Evolutionary conservation across 805 yeast species (phyloP).

Genomic region (Kodamaea kakaduensis): DNA sequence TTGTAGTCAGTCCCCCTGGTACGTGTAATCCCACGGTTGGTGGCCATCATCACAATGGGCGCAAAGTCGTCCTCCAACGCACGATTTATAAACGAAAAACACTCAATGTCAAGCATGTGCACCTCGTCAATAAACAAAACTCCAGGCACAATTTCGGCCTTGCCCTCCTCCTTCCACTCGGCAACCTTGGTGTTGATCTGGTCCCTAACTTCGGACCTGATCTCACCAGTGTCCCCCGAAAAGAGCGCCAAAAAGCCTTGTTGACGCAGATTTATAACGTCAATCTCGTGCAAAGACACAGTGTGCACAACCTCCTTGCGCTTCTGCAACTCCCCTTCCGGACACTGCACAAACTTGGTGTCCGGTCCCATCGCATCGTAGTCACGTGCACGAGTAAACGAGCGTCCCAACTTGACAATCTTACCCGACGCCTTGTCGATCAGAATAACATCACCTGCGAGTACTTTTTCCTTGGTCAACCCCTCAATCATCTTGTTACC

Average conservation of each 20-base stretch:
- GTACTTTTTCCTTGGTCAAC: conserved; percentile 86
- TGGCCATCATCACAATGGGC: conserved; percentile 97
- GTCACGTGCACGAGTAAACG: conserved; percentile 93
- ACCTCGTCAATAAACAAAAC: conserved; percentile 97
- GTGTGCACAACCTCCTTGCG: conserved; percentile 95
- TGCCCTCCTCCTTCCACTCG: conserved; percentile 98
- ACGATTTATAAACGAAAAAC: conserved; percentile 90
- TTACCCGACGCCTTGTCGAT: conserved; percentile 95
- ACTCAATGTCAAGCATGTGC: conserved; percentile 96
- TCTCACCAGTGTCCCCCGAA: conserved; percentile 97
- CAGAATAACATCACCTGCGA: conserved; percentile 95
- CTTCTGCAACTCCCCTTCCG: conserved; percentile 97
- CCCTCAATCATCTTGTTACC: conserved; percentile 95
- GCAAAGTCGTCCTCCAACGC: conserved; percentile 96
- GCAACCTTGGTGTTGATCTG: conserved; percentile 96
- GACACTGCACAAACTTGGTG: conserved; percentile 95
- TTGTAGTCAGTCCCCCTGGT: conserved; percentile 91
- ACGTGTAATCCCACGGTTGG: conserved; percentile 91
- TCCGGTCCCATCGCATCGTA: conserved; percentile 99
- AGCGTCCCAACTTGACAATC: conserved; percentile 90
- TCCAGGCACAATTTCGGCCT: conserved; percentile 97
- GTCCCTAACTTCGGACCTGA: conserved; percentile 89
- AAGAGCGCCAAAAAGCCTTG: conserved; percentile 96
- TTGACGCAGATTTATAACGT: conserved; percentile 94
- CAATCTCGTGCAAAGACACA: conserved; percentile 96